A percentile compares a stretch with the other conserved stretches of the same genome.
Conservation (phyloP, 352 stramenopile species). For the Phytophthora idaei region DNA sequence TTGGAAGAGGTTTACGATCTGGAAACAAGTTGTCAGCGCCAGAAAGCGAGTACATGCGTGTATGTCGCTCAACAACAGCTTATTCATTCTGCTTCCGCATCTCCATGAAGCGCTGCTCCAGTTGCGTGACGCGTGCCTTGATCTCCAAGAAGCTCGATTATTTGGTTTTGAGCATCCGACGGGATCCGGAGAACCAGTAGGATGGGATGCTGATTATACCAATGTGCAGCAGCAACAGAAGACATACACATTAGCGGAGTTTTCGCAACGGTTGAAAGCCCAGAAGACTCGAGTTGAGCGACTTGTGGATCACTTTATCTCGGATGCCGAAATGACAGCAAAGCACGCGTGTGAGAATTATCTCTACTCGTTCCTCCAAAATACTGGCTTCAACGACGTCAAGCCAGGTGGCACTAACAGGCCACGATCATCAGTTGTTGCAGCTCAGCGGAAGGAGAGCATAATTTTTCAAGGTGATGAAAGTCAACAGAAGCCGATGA, state of each 20-base stretch:
- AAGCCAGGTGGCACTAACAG: constrained; percentile 9
- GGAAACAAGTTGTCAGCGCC: constrained; percentile 77
- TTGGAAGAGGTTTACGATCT: constrained; percentile 93
- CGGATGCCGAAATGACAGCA: constrained; percentile 54
- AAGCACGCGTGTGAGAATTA: constrained; percentile 73
- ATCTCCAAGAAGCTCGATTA: constrained; percentile 42
- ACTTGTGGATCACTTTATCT: constrained; percentile 66
- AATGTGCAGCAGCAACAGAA: constrained; percentile 31
- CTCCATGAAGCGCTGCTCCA: constrained; percentile 83
- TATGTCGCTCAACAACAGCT: constrained; percentile 65
- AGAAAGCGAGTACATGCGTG: constrained; percentile 45
- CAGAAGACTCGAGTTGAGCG: constrained; percentile 71
- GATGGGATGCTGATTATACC: background rate
- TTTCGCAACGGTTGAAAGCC: constrained; percentile 73
- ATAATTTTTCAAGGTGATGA: constrained; percentile 1
- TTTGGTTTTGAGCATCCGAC: constrained; percentile 37
- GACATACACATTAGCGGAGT: constrained; percentile 84
- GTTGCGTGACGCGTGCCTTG: constrained; percentile 68
- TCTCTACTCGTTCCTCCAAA: constrained; percentile 60
- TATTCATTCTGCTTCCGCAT: constrained; percentile 90
- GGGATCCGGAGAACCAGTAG: constrained; percentile 5
- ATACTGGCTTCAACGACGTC: constrained; percentile 58
- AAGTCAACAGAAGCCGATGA: constrained; percentile 76
- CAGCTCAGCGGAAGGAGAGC: constrained; percentile 24
- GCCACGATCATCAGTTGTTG: constrained; percentile 21